Conservation (phyloP, 768 basidiomycete species). For the Albatrellus ellisii region DNA sequence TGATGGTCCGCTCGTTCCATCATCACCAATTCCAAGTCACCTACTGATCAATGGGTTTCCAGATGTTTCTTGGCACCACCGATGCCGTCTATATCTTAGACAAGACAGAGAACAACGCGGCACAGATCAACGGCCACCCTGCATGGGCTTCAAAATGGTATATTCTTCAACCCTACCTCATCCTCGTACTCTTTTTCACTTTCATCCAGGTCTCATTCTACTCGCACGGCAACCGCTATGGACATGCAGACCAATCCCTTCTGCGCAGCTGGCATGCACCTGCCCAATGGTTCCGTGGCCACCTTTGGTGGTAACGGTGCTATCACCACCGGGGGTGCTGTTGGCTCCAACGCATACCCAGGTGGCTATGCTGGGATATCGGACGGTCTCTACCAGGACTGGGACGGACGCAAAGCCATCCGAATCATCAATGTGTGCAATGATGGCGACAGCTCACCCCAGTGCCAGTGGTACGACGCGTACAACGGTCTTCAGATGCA, state of each 20-base stretch:
- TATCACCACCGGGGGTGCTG: slow-evolving; percentile 45
- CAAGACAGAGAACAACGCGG: slow-evolving; percentile 72
- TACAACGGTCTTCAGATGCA: slow-evolving; percentile 50
- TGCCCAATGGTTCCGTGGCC: slow-evolving; percentile 65
- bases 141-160: slow-evolving; percentile 67
- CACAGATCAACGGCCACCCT: slow-evolving; percentile 52
- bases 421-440: slow-evolving; percentile 73
- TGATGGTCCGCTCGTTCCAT: slow-evolving; percentile 31
- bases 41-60: slow-evolving; percentile 4
- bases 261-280: slow-evolving; percentile 73
- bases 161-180: slow-evolving; percentile 1
- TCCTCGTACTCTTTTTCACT: not conserved
- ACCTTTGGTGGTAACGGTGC: slow-evolving; percentile 75
- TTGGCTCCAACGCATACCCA: slow-evolving; percentile 27
- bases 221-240: slow-evolving; percentile 49
- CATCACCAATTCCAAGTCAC: not conserved
- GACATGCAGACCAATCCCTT: slow-evolving; percentile 64
- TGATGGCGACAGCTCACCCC: slow-evolving; percentile 26
- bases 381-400: slow-evolving; percentile 64
- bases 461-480: slow-evolving; percentile 68
- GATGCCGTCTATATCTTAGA: slow-evolving; percentile 86
- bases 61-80: slow-evolving; percentile 74
- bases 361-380: slow-evolving; percentile 28
- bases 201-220: slow-evolving; percentile 40
- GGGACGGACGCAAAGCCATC: slow-evolving; percentile 68